Evolutionary conservation across 139 green algal species (phyloP).

Genomic region (Volvox africanus): DNA sequence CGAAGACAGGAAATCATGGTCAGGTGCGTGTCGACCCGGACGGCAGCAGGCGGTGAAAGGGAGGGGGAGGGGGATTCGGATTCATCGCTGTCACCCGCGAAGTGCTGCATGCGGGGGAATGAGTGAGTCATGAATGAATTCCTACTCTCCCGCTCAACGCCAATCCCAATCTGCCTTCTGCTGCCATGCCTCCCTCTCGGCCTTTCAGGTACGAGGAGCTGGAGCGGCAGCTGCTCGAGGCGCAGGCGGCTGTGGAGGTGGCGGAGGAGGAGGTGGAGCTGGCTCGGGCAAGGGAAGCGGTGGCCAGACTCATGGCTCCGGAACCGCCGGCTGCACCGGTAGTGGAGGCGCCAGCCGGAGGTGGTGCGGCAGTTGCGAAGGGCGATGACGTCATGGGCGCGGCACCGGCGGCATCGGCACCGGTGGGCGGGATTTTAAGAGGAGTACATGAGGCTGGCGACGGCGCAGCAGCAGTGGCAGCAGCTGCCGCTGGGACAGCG

Average conservation of each 20-base stretch:
- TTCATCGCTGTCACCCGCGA: too few species aligned
- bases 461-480: neutral
- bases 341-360: neutral
- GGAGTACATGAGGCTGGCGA: neutral
- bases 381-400: neutral
- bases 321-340: neutral
- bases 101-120: too few species aligned
- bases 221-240: constrained; percentile 74
- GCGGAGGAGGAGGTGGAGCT: constrained; percentile 83
- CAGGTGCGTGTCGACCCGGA: constrained; percentile 43
- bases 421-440: neutral
- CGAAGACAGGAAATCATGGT: constrained; percentile 87
- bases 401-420: neutral
- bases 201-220: constrained; percentile 86
- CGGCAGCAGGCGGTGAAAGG: too few species aligned
- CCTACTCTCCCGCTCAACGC: too few species aligned
- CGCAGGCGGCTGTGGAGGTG: constrained; percentile 68
- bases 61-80: too few species aligned
- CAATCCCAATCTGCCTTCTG: too few species aligned
- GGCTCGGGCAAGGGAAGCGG: constrained; percentile 69
- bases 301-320: constrained; percentile 75
- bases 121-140: too few species aligned
- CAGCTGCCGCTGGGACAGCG: too few species aligned
- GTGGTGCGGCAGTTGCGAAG: neutral
- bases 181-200: neutral